Conservation (phyloP, 1,139 yeast species). For the Candida dubliniensis region DNA sequence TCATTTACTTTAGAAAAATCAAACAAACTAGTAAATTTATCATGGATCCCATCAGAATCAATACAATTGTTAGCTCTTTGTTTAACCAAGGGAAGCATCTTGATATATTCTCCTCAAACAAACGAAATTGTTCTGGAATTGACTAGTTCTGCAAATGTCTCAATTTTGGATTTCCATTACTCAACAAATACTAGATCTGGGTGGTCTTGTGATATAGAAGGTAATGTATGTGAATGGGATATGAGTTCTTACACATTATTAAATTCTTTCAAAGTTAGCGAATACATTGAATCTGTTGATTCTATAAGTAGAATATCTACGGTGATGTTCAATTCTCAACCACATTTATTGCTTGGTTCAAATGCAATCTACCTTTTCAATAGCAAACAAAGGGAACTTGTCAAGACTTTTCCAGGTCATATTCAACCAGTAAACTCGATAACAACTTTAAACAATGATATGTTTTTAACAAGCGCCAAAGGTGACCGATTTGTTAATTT, state of each 20-base stretch:
- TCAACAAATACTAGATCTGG: constrained; percentile 43
- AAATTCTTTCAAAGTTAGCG: constrained; percentile 44
- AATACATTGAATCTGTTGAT: constrained; percentile 36
- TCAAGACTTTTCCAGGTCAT: constrained; percentile 68
- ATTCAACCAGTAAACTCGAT: constrained; percentile 60
- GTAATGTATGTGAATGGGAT: constrained; percentile 67
- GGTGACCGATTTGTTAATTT: constrained; percentile 80
- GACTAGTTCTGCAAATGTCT: constrained; percentile 48
- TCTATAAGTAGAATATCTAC: constrained; percentile 34
- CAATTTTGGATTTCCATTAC: constrained; percentile 55
- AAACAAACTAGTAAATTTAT: constrained; percentile 48
- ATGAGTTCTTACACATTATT: constrained; percentile 39
- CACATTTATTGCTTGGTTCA: constrained; percentile 60
- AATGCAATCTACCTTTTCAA: constrained; percentile 60
- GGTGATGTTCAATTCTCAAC: constrained; percentile 34
- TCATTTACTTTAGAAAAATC: constrained; percentile 57
- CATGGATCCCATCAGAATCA: constrained; percentile 52
- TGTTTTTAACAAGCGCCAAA: constrained; percentile 65
- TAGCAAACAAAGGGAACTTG: constrained; percentile 32
- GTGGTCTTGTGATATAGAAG: constrained; percentile 68
- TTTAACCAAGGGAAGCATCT: constrained; percentile 61
- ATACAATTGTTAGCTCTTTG: constrained; percentile 55
- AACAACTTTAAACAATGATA: constrained; percentile 36
- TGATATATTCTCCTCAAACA: constrained; percentile 67
- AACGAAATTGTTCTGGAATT: constrained; percentile 56